These are phyloP conservation scores for Meira miltonrushii DNA, from an alignment of 1,284 basidiomycete species.

Conservation along the genomic window DNA sequence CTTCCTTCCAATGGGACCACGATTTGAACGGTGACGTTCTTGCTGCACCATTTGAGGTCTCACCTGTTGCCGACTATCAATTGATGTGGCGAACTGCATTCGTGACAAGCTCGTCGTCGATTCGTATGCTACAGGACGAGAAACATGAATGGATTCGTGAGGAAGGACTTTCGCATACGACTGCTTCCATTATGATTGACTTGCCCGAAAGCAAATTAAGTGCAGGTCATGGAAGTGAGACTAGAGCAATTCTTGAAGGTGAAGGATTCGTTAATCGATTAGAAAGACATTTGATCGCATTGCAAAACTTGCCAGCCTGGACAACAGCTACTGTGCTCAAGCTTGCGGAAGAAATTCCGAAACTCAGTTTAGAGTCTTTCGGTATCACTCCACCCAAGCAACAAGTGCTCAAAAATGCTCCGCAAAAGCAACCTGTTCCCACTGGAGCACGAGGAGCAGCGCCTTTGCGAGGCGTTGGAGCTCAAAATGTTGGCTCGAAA, in stretches of 20 bases:
- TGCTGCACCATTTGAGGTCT: conserved; percentile 57
- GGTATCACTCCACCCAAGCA: background rate
- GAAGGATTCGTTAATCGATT: conserved; percentile 60
- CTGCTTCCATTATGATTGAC: conserved; percentile 63
- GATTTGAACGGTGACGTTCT: conserved; percentile 66
- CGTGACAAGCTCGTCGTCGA: conserved; percentile 70
- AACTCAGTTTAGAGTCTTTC: background rate
- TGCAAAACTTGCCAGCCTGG: conserved; percentile 6
- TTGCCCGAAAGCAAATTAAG: conserved; percentile 64
- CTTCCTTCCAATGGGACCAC: conserved; percentile 69
- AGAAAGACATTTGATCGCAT: conserved; percentile 26
- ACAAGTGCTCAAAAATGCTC: background rate
- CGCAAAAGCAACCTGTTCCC: background rate
- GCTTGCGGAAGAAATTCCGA: conserved; percentile 1
- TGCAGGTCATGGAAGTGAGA: conserved; percentile 9
- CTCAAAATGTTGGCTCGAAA: background rate
- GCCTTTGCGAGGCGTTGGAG: conserved; percentile 6
- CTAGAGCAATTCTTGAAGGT: conserved; percentile 36
- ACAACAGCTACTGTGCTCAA: background rate
- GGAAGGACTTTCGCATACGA: conserved; percentile 69
- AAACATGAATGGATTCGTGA: conserved; percentile 72
- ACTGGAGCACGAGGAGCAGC: background rate
- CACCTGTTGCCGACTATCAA: conserved; percentile 55
- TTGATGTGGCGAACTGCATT: conserved; percentile 60
- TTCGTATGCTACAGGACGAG: conserved; percentile 70